Conservation (phyloP, 768 basidiomycete genomes). For the Mycena leptocephala region DNA sequence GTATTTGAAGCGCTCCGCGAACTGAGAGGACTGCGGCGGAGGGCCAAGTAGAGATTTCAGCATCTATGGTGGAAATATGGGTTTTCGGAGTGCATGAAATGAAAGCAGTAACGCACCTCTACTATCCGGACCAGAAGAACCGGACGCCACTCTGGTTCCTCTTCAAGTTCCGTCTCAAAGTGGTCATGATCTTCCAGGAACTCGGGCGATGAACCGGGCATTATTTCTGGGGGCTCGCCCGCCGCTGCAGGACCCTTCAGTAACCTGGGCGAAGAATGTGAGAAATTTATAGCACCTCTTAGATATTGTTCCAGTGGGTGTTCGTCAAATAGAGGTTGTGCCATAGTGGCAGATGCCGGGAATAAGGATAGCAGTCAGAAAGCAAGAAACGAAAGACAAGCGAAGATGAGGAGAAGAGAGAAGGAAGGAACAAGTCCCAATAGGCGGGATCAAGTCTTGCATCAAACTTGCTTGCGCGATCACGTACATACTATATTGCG, state of each 20-base stretch:
- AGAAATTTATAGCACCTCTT: slow-evolving; percentile 63
- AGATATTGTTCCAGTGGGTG: slow-evolving; percentile 85
- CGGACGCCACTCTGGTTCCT: slow-evolving; percentile 52
- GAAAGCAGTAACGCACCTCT: slow-evolving; percentile 54
- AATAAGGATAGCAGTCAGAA: slow-evolving; percentile 35
- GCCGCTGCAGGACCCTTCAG: slow-evolving; percentile 59
- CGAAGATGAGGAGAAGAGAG: not conserved
- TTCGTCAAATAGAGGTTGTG: slow-evolving; percentile 84
- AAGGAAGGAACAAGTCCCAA: not conserved
- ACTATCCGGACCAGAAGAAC: slow-evolving; percentile 50
- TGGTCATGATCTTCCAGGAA: slow-evolving; percentile 57
- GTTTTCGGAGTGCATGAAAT: slow-evolving; percentile 30
- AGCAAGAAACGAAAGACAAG: slow-evolving; percentile 16
- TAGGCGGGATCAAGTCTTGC: not conserved
- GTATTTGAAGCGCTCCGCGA: slow-evolving; percentile 89
- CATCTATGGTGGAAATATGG: slow-evolving; percentile 46
- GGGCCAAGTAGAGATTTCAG: slow-evolving; percentile 56
- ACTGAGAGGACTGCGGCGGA: slow-evolving; percentile 60
- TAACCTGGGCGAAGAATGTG: not conserved
- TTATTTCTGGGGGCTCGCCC: slow-evolving; percentile 69
- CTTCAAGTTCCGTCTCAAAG: slow-evolving; percentile 46
- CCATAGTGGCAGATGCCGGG: slow-evolving; percentile 63
- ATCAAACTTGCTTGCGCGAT: not conserved
- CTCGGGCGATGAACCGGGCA: slow-evolving; percentile 70
- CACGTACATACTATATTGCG: too few relatives aligned